A percentile compares a stretch with the other conserved stretches of the same genome.
phyloP scores from a whole-genome alignment of 345 rosid genomes.

The Eucalyptus melliodora region DNA sequence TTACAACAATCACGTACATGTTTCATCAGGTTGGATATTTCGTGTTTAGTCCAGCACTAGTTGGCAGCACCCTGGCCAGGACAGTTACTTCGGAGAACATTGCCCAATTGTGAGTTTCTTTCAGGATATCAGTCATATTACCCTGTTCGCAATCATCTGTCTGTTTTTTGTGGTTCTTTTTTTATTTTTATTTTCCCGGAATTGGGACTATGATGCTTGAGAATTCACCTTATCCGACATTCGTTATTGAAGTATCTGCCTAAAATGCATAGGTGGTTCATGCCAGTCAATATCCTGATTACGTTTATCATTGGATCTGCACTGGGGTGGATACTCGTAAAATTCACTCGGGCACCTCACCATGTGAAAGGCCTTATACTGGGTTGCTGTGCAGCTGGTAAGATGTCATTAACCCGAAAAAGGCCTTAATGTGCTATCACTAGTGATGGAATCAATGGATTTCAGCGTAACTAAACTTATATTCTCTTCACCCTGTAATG shows the following conservation, averaged over 20 bases:
- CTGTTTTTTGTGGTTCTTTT: neutral
- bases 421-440: neutral
- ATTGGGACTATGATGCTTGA: neutral
- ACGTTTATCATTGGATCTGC: constrained; percentile 26
- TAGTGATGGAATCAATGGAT: neutral
- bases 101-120: constrained; percentile 17
- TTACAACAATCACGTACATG: neutral
- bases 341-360: constrained; percentile 16
- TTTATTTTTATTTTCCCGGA: neutral
- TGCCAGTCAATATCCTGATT: constrained; percentile 36
- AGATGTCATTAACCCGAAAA: neutral
- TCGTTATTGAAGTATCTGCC: neutral
- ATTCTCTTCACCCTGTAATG: neutral
- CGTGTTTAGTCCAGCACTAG: constrained; percentile 30
- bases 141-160: neutral
- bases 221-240: neutral
- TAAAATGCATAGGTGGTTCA: constrained; percentile 31
- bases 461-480: neutral
- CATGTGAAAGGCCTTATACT: constrained; percentile 31
- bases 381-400: constrained; percentile 46
- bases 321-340: constrained; percentile 32
- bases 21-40: constrained; percentile 16
- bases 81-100: constrained; percentile 23
- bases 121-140: neutral
- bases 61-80: constrained; percentile 20